phyloP scores from a whole-genome alignment of 139 green algal species.

The Chlorella sp. region DNA sequence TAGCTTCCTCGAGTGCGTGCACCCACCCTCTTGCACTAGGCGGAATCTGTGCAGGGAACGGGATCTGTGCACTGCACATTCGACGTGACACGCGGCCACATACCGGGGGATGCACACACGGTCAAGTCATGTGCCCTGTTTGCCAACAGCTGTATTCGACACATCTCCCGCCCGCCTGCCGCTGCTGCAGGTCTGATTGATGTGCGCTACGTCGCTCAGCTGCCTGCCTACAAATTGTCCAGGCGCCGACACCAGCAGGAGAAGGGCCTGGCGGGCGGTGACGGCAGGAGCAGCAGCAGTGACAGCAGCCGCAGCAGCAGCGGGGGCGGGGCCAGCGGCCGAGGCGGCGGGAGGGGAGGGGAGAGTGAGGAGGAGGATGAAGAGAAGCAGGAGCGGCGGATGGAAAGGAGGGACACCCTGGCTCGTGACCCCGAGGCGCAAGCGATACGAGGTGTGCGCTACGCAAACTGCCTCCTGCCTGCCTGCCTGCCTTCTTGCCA shows the following conservation, averaged over 20 bases:
- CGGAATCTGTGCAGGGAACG: no score
- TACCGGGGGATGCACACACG: background rate
- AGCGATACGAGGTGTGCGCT: background rate
- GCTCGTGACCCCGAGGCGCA: background rate
- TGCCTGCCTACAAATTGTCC: background rate
- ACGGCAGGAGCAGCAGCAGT: background rate
- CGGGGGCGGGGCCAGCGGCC: background rate
- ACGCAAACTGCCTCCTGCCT: background rate
- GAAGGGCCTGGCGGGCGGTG: background rate
- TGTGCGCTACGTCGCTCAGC: constrained; percentile 3
- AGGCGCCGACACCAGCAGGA: background rate
- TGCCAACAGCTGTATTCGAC: background rate
- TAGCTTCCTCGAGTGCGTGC: no score
- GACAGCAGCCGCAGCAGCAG: background rate
- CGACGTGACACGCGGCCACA: no score
- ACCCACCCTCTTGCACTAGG: no score
- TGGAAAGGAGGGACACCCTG: constrained; percentile 8
- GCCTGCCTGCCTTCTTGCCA: background rate
- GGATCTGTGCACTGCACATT: no score
- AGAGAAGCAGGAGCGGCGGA: background rate
- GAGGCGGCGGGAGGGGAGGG: background rate
- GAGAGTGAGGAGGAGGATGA: background rate
- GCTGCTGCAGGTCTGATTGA: constrained; percentile 8
- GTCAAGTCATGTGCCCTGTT: background rate
- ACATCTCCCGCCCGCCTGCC: background rate